Conservation (phyloP, 2,329 filamentous ascomycete genomes). For the Calonectria henricotiae region DNA sequence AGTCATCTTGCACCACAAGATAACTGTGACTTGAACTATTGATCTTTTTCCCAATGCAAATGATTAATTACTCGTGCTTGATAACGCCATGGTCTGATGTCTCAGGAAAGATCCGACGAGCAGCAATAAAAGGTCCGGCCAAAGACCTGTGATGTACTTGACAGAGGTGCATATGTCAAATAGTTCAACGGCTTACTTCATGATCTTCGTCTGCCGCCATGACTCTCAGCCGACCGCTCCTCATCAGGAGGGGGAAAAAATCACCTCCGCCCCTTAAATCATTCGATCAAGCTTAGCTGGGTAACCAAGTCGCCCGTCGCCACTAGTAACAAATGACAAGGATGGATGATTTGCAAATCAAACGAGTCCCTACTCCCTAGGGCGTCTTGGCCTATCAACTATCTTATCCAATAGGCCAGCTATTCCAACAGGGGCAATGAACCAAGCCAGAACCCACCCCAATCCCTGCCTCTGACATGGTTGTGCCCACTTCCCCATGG, state of each 20-base stretch:
- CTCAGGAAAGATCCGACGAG: too few species aligned
- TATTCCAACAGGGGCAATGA: constrained; percentile 8
- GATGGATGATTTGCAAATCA: not conserved
- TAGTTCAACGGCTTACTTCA: too few species aligned
- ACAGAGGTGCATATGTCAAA: too few species aligned
- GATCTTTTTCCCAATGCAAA: too few species aligned
- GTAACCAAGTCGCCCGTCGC: not conserved
- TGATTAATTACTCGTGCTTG: too few species aligned
- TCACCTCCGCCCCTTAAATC: not conserved
- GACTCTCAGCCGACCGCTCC: too few species aligned
- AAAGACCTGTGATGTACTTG: too few species aligned
- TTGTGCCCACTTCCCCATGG: not conserved
- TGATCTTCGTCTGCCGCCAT: too few species aligned
- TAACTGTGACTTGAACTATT: too few species aligned
- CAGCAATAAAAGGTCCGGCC: too few species aligned
- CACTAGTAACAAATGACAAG: not conserved
- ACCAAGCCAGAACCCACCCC: not conserved
- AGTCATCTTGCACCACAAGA: too few species aligned
- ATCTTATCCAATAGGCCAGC: not conserved
- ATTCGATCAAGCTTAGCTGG: not conserved
- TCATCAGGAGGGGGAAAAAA: not conserved
- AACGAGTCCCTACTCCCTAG: not conserved
- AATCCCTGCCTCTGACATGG: not conserved
- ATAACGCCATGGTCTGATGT: too few species aligned
- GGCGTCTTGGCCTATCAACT: not conserved